Percentiles rank a stretch among this genome's conserved stretches.
phyloP scores from a whole-genome alignment of 345 rosid genomes.

The Eucalyptus cloeziana region DNA sequence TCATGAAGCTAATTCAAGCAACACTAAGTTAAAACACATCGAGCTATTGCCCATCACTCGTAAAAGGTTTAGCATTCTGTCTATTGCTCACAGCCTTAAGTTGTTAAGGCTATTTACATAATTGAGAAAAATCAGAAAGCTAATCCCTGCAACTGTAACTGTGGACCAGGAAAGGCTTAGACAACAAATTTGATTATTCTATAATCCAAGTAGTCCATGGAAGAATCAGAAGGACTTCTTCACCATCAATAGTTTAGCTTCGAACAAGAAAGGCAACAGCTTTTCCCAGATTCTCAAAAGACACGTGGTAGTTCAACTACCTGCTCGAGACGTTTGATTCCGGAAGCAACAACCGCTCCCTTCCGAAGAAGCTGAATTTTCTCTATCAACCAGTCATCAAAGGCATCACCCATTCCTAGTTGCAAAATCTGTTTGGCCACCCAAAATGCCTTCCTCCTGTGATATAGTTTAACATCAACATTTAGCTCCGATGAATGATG shows the following conservation, averaged over 20 bases:
- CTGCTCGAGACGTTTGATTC: constrained; percentile 82
- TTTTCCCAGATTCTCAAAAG: background rate
- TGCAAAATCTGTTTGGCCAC: constrained; percentile 95
- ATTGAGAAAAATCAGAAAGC: background rate
- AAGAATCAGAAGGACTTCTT: background rate
- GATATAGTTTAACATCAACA: background rate
- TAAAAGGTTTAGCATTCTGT: background rate
- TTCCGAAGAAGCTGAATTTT: constrained; percentile 80
- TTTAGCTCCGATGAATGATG: background rate
- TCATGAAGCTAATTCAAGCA: background rate
- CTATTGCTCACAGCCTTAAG: background rate
- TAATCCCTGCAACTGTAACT: background rate
- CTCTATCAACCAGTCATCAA: constrained; percentile 96
- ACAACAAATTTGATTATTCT: background rate
- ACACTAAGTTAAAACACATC: background rate
- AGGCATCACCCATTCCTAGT: constrained; percentile 99
- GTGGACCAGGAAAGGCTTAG: background rate
- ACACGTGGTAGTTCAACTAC: constrained; percentile 7
- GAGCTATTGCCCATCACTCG: background rate
- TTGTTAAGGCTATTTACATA: background rate
- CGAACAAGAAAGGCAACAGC: background rate
- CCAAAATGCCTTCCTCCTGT: constrained; percentile 97
- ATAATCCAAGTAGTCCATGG: background rate
- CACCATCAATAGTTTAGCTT: background rate
- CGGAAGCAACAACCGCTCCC: constrained; percentile 86